Evolutionary conservation across 2,329 filamentous ascomycete species (phyloP).

Genomic region (Zymoseptoria pseudotritici): DNA sequence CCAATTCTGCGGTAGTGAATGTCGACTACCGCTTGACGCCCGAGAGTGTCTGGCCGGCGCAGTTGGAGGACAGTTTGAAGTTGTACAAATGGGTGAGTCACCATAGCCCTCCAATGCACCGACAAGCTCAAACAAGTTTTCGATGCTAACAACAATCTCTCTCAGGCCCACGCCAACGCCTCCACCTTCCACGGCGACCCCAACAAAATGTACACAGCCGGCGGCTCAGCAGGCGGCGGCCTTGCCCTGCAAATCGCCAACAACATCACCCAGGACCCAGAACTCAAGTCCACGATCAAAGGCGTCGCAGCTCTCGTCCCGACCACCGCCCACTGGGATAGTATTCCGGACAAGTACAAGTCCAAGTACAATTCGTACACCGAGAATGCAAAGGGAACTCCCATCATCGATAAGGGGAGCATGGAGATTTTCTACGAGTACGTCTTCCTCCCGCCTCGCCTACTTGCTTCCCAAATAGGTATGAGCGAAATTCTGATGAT

Average conservation of each 20-base stretch:
- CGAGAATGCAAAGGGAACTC: slow-evolving; percentile 15
- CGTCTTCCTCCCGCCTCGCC: not conserved
- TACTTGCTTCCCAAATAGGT: not conserved
- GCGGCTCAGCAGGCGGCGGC: slow-evolving; percentile 24
- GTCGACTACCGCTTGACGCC: slow-evolving; percentile 41
- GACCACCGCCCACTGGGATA: slow-evolving; percentile 29
- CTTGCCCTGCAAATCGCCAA: slow-evolving; percentile 19
- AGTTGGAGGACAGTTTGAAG: slow-evolving; percentile 34
- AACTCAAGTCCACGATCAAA: slow-evolving; percentile 25
- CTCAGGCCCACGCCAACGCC: slow-evolving; percentile 19
- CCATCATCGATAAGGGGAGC: slow-evolving; percentile 18
- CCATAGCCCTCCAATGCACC: no score
- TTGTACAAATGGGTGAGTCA: slow-evolving; percentile 33
- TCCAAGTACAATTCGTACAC: slow-evolving; percentile 15
- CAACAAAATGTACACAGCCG: slow-evolving; percentile 18
- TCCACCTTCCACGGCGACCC: slow-evolving; percentile 16
- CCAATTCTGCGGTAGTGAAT: slow-evolving; percentile 28
- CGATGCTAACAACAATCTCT: not conserved
- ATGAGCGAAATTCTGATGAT: not conserved
- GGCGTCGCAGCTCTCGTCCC: slow-evolving; percentile 30
- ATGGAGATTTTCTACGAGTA: slow-evolving; percentile 20
- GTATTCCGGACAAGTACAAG: slow-evolving; percentile 19
- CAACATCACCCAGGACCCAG: slow-evolving; percentile 12
- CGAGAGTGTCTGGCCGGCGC: slow-evolving; percentile 38
- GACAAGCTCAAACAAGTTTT: no score